These are phyloP conservation scores for Ganoderma resinaceum DNA, from an alignment of 1,284 basidiomycete genomes.

Conservation along the genomic window DNA sequence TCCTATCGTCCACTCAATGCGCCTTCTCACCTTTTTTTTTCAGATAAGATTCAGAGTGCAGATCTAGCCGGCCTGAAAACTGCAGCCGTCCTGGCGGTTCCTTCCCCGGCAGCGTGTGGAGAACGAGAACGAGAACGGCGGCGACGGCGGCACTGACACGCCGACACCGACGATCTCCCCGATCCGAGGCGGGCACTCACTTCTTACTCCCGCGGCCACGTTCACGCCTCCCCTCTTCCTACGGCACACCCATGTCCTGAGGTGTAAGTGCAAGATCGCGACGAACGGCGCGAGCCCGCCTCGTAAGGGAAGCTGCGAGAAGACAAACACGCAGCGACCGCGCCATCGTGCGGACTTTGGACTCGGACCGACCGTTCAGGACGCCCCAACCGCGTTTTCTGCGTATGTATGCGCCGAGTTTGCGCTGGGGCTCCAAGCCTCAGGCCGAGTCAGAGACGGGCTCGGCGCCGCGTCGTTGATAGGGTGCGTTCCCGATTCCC, in stretches of 20 bases:
- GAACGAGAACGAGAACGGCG: not conserved
- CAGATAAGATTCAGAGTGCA: not conserved
- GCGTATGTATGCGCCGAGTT: no score
- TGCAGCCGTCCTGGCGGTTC: not conserved
- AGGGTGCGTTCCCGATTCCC: not conserved
- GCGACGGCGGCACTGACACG: not conserved
- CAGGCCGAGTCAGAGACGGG: constrained; percentile 3
- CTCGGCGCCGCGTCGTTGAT: not conserved
- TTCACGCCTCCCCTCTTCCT: not conserved
- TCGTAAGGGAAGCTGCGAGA: not conserved
- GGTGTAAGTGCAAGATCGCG: not conserved
- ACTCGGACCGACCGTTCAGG: not conserved
- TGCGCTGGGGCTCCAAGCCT: no score
- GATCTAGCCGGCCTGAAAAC: not conserved
- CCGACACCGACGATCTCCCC: not conserved
- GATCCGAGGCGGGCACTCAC: not conserved
- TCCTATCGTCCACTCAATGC: not conserved
- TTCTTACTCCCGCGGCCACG: not conserved
- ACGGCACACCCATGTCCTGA: not conserved
- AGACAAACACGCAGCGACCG: not conserved
- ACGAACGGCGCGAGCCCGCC: not conserved
- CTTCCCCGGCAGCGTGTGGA: not conserved
- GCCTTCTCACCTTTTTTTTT: not conserved
- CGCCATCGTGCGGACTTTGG: not conserved
- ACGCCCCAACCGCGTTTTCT: no score